A percentile compares a stretch with the other conserved stretches of the same genome.
Evolutionary conservation across 1,139 yeast species (phyloP).

Genomic region (Lodderomyces elongisporus): DNA sequence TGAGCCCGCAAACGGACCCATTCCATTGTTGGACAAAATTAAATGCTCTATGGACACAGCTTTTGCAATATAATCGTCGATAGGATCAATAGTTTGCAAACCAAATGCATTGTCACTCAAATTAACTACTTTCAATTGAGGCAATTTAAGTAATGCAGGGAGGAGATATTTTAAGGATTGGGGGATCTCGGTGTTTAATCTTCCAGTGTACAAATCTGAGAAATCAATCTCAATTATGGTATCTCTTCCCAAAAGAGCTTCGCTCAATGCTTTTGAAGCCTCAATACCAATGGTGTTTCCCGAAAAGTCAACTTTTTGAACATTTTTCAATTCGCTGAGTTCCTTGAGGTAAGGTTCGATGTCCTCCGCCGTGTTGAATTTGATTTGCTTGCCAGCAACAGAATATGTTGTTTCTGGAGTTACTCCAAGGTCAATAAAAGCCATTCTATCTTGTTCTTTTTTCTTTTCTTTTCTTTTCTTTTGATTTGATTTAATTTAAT

Average conservation of each 20-base stretch:
- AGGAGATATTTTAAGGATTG: conserved; percentile 67
- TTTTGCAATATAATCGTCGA: conserved; percentile 69
- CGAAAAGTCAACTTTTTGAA: conserved; percentile 69
- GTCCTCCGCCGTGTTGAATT: conserved; percentile 69
- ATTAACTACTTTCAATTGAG: conserved; percentile 67
- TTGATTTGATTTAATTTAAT: conserved; percentile 1
- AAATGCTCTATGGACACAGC: conserved; percentile 81
- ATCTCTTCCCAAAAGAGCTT: conserved; percentile 45
- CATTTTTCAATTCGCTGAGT: conserved; percentile 30
- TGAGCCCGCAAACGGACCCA: conserved; percentile 97
- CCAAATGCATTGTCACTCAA: conserved; percentile 96
- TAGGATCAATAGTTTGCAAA: conserved; percentile 86
- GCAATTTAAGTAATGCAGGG: conserved; percentile 66
- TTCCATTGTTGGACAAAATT: conserved; percentile 87
- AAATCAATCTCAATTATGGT: conserved; percentile 66
- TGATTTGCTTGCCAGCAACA: conserved; percentile 71
- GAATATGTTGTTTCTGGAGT: conserved; percentile 42
- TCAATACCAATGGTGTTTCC: conserved; percentile 95
- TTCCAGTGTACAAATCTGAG: conserved; percentile 90
- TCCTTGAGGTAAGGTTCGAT: conserved; percentile 61
- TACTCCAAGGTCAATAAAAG: conserved; percentile 24
- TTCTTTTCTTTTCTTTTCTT: conserved; percentile 1
- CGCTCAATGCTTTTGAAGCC: conserved; percentile 71
- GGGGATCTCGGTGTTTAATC: conserved; percentile 93
- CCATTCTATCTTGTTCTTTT: conserved; percentile 17